Base-by-base conservation (phyloP, 495 filamentous ascomycete genomes). In the Penicillium taxi region DNA sequence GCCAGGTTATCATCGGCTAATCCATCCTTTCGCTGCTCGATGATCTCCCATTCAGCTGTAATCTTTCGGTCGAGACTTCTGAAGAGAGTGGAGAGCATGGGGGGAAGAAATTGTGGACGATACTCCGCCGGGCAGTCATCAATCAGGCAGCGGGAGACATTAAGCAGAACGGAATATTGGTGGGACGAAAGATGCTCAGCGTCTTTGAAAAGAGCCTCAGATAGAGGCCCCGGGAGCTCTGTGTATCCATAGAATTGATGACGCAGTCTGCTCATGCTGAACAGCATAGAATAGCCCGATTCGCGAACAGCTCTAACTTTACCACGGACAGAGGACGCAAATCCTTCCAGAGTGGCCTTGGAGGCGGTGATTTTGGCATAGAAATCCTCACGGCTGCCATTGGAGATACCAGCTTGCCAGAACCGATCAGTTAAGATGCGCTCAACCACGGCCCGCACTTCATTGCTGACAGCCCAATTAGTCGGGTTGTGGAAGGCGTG, bases 381-480 rank as follows among this genome's bases (percentile, higher is more conserved):
- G 53, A 99, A 99, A 22, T 95, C 87, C 35, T 96, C 91, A 48
- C 87, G 82, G 47, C 83, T 96, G 17, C 94, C 91, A 44, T 74
- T 83, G 0, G 91, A 96, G 26, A 99, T 99, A 11, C 91, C 91
- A 11, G 90, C 84, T 72, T 99, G 91, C 91, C 91, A 99, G 53
- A 99, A 96, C 16, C 91, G 82, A 63, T 99, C 91, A 1, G 87
- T 94, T 12, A 99, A 64, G 30, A 96, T 85, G 5, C 84, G 78
- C 21, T 76, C 76, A 19, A 95, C 80, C 11, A 95, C 77, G 8
- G 69, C 64, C 39, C 73, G 80, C 73, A 90, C 82, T 26, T 95
- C 86, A 23, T 67, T 61, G 8, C 87, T 79, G n/a, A 94, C 70
- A 14, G 69, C 71, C 91, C 91, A 99, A 47, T 86, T 91, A 14